Evolutionary conservation across 352 stramenopile genomes (phyloP).

Genomic region (Elongisporangium prolatum): DNA sequence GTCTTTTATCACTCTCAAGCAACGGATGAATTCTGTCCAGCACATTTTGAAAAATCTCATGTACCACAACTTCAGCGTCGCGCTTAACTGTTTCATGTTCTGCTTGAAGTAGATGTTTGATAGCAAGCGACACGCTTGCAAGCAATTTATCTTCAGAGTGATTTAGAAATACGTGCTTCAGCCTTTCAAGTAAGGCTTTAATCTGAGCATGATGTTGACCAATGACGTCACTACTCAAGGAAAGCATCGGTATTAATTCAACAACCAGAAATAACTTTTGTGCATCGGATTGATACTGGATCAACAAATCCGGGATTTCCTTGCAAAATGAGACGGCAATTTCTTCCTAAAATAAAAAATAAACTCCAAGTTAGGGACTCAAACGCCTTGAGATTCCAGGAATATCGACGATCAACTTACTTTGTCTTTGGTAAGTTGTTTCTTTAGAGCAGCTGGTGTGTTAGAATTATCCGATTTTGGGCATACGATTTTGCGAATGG

Average conservation of each 20-base stretch:
- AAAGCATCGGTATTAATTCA: conserved; percentile 70
- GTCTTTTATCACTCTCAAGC: conserved; percentile 46
- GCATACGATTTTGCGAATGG: conserved; percentile 53
- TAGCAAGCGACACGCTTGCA: conserved; percentile 54
- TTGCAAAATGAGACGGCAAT: conserved; percentile 77
- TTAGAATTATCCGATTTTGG: conserved; percentile 19
- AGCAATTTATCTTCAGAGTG: conserved; percentile 71
- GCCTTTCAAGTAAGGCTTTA: conserved; percentile 65
- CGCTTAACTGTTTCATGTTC: conserved; percentile 77
- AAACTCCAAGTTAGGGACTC: conserved; percentile 42
- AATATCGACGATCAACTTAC: conserved; percentile 20
- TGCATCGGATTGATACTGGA: conserved; percentile 71
- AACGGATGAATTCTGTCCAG: conserved; percentile 54
- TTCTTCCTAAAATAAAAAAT: conserved; percentile 44
- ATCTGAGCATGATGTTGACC: conserved; percentile 65
- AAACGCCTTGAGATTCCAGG: conserved; percentile 68
- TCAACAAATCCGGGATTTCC: conserved; percentile 71
- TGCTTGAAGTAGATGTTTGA: conserved; percentile 65
- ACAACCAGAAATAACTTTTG: conserved; percentile 76
- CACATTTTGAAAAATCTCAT: conserved; percentile 63
- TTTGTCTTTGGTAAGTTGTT: conserved; percentile 41
- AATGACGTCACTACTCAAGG: conserved; percentile 53
- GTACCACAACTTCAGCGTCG: conserved; percentile 70
- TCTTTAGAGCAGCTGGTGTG: conserved; percentile 33
- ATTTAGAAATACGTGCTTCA: conserved; percentile 66